Percentiles rank a stretch among this genome's conserved stretches.
Conservation (phyloP, 2,329 filamentous ascomycete genomes). For the Aspergillus chevalieri region DNA sequence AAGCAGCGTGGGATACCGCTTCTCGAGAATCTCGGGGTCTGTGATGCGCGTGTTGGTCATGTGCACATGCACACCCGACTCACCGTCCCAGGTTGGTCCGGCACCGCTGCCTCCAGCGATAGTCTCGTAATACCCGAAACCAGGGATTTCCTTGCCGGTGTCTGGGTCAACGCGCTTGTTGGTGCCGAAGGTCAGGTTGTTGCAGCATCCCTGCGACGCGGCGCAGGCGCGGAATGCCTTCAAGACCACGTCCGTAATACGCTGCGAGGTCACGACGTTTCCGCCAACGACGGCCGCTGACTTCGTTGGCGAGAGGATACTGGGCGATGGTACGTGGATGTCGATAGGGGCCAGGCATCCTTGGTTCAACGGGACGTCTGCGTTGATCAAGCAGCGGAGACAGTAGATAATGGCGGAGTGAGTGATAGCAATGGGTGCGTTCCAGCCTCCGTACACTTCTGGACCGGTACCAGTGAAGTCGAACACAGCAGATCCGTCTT, state of each 20-base stretch:
- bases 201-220: slow-evolving; percentile 72
- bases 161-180: slow-evolving; percentile 62
- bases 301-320: slow-evolving; percentile 68
- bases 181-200: slow-evolving; percentile 73
- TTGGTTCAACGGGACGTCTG: slow-evolving; percentile 81
- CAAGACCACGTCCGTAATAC: slow-evolving; percentile 76
- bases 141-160: slow-evolving; percentile 54
- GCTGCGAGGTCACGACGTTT: slow-evolving; percentile 72
- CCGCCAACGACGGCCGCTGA: slow-evolving; percentile 76
- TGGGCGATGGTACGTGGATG: slow-evolving; percentile 62
- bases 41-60: slow-evolving; percentile 89
- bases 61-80: slow-evolving; percentile 71
- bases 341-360: slow-evolving; percentile 73
- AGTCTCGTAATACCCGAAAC: slow-evolving; percentile 84
- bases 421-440: slow-evolving; percentile 74
- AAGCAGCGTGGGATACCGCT: slow-evolving; percentile 70
- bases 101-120: slow-evolving; percentile 76
- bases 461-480: slow-evolving; percentile 73
- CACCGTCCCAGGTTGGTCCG: slow-evolving; percentile 68
- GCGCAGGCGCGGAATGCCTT: slow-evolving; percentile 74
- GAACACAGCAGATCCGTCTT: slow-evolving; percentile 70
- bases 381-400: slow-evolving; percentile 69
- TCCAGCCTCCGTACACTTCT: slow-evolving; percentile 74
- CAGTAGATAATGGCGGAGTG: slow-evolving; percentile 84
- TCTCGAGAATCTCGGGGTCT: slow-evolving; percentile 74